Conservation (phyloP, 2,329 filamentous ascomycete species). For the Microcera coccophila region DNA sequence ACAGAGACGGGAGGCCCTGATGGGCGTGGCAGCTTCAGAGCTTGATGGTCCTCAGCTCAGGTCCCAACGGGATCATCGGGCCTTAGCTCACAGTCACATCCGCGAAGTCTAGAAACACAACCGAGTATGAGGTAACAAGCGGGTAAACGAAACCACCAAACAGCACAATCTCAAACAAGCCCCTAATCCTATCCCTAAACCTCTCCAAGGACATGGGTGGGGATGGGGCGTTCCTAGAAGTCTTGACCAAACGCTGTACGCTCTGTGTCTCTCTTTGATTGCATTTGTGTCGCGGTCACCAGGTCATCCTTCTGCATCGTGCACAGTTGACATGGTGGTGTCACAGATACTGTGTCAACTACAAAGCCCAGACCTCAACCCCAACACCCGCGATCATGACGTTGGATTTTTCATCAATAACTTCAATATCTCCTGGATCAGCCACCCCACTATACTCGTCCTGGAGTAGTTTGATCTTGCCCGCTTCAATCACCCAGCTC, state of each 20-base stretch:
- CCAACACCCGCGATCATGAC: slow-evolving; percentile 24
- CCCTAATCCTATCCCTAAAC: no score
- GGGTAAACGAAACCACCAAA: no score
- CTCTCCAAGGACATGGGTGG: no score
- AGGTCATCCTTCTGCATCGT: not conserved
- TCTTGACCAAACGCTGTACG: no score
- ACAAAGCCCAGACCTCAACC: slow-evolving; percentile 17
- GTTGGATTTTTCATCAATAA: slow-evolving; percentile 11
- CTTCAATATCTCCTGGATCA: slow-evolving; percentile 52
- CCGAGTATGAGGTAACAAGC: no score
- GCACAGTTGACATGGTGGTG: not conserved
- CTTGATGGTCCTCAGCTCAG: slow-evolving; percentile 1
- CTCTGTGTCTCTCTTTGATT: not conserved
- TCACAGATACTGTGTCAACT: not conserved
- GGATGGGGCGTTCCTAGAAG: no score
- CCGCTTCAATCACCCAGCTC: slow-evolving; percentile 43
- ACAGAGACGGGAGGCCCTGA: not conserved
- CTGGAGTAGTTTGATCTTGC: slow-evolving; percentile 39
- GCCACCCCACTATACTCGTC: slow-evolving; percentile 57
- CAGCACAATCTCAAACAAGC: no score
- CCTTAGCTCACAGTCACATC: no score
- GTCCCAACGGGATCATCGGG: not conserved
- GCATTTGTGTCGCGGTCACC: not conserved
- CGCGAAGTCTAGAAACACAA: no score
- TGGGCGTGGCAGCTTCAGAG: not conserved